Evolutionary conservation across 2,329 filamentous ascomycete species (phyloP).

Genomic region (Mycosphaerella sp.): DNA sequence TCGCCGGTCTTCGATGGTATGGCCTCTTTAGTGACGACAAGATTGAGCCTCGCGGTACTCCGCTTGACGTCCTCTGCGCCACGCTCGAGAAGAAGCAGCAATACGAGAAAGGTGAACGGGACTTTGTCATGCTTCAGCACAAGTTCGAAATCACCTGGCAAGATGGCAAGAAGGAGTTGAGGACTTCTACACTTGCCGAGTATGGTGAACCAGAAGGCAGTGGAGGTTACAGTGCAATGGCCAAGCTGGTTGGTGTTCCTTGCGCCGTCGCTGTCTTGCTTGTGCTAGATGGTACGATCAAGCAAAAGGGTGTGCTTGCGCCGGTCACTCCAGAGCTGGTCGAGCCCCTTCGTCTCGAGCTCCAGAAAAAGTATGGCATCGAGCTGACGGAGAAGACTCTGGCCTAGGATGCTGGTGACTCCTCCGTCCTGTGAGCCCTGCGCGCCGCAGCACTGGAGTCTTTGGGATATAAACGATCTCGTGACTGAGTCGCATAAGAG

Average conservation of each 20-base stretch:
- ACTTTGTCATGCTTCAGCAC: constrained; percentile 73
- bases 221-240: constrained; percentile 68
- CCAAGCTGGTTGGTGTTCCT: constrained; percentile 70
- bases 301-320: constrained; percentile 54
- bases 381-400: constrained; percentile 63
- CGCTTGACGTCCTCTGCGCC: constrained; percentile 85
- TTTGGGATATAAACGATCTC: too few relatives aligned
- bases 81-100: constrained; percentile 88
- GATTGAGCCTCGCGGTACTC: constrained; percentile 68
- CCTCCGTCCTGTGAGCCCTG: background rate
- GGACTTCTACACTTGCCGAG: constrained; percentile 73
- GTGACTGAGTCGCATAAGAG: too few relatives aligned
- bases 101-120: constrained; percentile 74
- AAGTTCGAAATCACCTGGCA: constrained; percentile 78
- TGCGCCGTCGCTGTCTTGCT: constrained; percentile 61
- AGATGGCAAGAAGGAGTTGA: constrained; percentile 69
- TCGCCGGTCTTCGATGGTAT: constrained; percentile 68
- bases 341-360: constrained; percentile 55
- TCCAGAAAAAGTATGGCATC: constrained; percentile 62
- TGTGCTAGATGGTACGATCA: constrained; percentile 35
- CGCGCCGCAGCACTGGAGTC: too few relatives aligned
- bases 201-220: constrained; percentile 68
- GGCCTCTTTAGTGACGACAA: constrained; percentile 60
- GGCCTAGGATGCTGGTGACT: constrained; percentile 16
- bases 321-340: constrained; percentile 68